phyloP scores from a whole-genome alignment of 495 filamentous ascomycete species.

The Neurospora tetrasperma region DNA sequence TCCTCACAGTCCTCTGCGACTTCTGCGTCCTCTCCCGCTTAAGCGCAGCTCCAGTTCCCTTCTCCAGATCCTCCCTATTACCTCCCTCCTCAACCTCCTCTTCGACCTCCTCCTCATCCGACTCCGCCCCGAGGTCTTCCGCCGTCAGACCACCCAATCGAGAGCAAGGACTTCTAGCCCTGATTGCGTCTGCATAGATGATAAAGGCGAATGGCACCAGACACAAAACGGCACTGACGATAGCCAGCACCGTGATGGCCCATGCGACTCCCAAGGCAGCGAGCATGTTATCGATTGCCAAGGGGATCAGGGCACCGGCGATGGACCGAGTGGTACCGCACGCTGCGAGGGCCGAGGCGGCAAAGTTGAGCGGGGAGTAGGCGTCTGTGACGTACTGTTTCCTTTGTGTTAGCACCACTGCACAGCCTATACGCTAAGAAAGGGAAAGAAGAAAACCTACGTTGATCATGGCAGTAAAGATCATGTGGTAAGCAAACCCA shows the following conservation, averaged over 20 bases:
- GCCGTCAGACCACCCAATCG: conserved; percentile 6
- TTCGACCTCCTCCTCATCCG: background rate
- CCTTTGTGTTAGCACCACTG: background rate
- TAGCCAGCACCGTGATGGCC: conserved; percentile 19
- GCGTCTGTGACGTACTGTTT: conserved; percentile 54
- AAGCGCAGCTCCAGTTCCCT: background rate
- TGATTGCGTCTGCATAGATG: conserved; percentile 15
- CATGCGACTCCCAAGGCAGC: conserved; percentile 14
- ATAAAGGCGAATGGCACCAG: conserved; percentile 22
- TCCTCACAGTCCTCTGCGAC: background rate
- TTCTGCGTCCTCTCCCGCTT: background rate
- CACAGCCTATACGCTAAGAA: too few species aligned
- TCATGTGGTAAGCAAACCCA: conserved; percentile 53
- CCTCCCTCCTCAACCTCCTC: background rate
- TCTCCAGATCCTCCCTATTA: background rate
- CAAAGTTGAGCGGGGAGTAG: conserved; percentile 47
- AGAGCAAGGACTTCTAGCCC: conserved; percentile 6
- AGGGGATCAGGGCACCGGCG: conserved; percentile 46
- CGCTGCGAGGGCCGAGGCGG: conserved; percentile 55
- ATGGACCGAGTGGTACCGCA: conserved; percentile 44
- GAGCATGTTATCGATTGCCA: conserved; percentile 20
- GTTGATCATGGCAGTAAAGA: conserved; percentile 57
- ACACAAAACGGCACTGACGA: conserved; percentile 13
- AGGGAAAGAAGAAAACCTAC: conserved; percentile 5
- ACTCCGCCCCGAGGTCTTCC: conserved; percentile 2